Evolutionary conservation across 106 monocot species (phyloP), one percentile per base, ranked within the genome.

Genomic region (Posidonia australis): DNA sequence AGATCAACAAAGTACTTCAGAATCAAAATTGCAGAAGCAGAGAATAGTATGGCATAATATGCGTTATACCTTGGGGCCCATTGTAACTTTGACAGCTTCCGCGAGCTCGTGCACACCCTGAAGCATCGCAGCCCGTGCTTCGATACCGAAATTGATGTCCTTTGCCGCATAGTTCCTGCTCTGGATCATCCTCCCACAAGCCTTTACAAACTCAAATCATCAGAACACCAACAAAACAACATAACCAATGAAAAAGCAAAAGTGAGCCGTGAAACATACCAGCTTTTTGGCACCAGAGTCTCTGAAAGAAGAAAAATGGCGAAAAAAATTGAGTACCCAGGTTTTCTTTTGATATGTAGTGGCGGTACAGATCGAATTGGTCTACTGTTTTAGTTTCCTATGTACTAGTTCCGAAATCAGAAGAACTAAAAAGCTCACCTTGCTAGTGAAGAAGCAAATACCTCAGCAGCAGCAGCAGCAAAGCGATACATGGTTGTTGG

Each of bases 71-170:
- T 76, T 76, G 17, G 76, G 76, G 0, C 76, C 76, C 76, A 76
- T 76, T 36, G 75, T 75, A 27, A 68, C 75, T 49, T 68, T 75
- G 29, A 75, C 75, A 24, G 68, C 75, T 13, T 76, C 76, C 0
- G 76, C 68, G 4, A 76, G 53, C 30, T 76, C 69, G 23, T 69
- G 19, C 10, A 69, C 69, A 13, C 76, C 76, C 56, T 69, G 76
- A 18, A 76, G 76, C 69, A 76, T 76, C 21, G 69, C 68, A 11
- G 69, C 69, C 11, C 76, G 68, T 4, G 76, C 76, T 29, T 28
- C 55, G 27, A 54, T 17, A 43, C 69, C 69, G 18, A 69, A 76
- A 21, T 41, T 46, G 63, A 76, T 69, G 31, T 69, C 69, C 63
- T 76, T 76, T 13, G 76, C 76, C 7, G 69, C 76, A 64, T 76